Base-by-base conservation (phyloP, 441 rosid genomes). In the Erysimum cheiri region DNA sequence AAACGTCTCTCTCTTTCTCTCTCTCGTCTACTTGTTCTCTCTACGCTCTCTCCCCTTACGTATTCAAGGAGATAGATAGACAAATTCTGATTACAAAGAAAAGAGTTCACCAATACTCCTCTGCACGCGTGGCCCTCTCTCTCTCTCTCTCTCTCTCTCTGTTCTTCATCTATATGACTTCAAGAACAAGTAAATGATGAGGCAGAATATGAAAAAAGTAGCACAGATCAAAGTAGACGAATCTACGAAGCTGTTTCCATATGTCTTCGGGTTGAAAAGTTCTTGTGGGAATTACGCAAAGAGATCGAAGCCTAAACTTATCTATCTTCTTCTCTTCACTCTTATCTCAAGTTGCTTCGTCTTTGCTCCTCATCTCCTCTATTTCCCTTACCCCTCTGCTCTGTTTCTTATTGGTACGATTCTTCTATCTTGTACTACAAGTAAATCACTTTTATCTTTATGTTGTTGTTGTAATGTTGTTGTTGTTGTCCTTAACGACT, bases 281-380 rank as follows among this genome's bases (percentile, higher is more conserved):
- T 58, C 72, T 46, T 58, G 62, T 17, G 49, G 62, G 22, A 50
- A 24, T 31, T 32, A 15, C 44, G 15, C 55, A 73, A 89, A 76
- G 80, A 85, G 88, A 73, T 78, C 79, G 39, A 88, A 84, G 77
- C 88, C 92, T 13, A 88, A 81, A 77, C 83, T 89, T 80, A 68
- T 86, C 32, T 80, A 77, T 63, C 72, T 94, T 40, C 84, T 94
- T 49, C 54, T 89, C 26, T 83, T 94, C 69, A 81, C 90, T 24
- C 74, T 91, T 50, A 70, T 91, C 60, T 87, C 88, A 48, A 88
- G 87, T 77, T 67, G 75, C 75, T 79, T 94, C 49, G 74, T 94
- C 39, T 76, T 91, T 74, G 83, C 81, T 17, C 86, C 88, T 77
- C 77, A 76, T 60, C 71, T 84, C 70, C 76, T 87, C 59, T 63